Evolutionary conservation across 768 basidiomycete species (phyloP).

Genomic region (Hirschioporus abietinus): DNA sequence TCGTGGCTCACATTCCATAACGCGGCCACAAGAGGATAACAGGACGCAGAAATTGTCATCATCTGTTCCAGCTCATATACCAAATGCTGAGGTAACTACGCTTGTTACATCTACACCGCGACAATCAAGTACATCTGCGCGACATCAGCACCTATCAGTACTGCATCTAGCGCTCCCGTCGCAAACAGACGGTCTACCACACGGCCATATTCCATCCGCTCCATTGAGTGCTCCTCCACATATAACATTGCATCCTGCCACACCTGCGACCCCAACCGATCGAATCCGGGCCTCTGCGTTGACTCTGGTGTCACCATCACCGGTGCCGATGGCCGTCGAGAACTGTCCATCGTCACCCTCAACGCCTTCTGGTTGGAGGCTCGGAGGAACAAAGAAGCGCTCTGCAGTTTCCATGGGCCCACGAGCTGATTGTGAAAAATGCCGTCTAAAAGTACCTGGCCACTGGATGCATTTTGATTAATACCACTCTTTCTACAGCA

Average conservation of each 20-base stretch:
- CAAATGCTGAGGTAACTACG: neutral
- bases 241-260: conserved; percentile 7
- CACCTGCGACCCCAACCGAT: conserved; percentile 9
- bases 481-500: neutral
- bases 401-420: conserved; percentile 64
- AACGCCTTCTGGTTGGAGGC: conserved; percentile 25
- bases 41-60: neutral
- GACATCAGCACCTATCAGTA: neutral
- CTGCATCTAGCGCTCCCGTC: conserved; percentile 5
- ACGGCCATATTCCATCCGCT: neutral
- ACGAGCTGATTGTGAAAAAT: conserved; percentile 62
- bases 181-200: neutral
- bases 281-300: conserved; percentile 17
- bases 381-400: conserved; percentile 30
- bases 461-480: conserved; percentile 67
- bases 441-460: conserved; percentile 58
- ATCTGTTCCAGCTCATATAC: neutral
- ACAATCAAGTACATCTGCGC: neutral
- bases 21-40: neutral
- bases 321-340: conserved; percentile 16
- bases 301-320: conserved; percentile 15
- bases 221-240: neutral
- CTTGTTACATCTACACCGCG: neutral
- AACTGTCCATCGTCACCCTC: conserved; percentile 25
- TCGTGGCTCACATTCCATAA: neutral